Evolutionary conservation across 2,329 filamentous ascomycete genomes (phyloP), one percentile per base, ranked within the genome.

Genomic region (Ambrosiella xylebori): DNA sequence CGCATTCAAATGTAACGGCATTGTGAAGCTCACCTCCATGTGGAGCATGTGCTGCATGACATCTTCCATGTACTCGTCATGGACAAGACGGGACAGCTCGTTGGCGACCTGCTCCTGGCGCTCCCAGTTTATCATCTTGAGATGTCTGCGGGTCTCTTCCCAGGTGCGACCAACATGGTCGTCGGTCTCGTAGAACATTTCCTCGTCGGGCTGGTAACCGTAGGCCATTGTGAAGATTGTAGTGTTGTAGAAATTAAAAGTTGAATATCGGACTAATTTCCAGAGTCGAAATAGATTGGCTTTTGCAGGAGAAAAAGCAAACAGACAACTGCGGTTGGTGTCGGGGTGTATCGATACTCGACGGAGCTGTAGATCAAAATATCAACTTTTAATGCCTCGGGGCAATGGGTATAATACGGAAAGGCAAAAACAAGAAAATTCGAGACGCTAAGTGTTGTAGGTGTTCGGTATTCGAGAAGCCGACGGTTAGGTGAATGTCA

Each of bases 51-150:
- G 91, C 67, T 85, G 80, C 73, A 97, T 82, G 68, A 96, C 85
- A 69, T 97, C 91, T 70, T 95, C 88, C 65, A 94, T 80, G 68
- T 97, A 95, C 73, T 96, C 89, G 58, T 95, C 88, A 61, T 82
- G 84, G 54, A 89, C 88, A 64, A 86, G 75, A 64, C 84, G 82
- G 51, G 90, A 96, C 63, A 97, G 80, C 69, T 97, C 88, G 67
- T 89, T 86, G 61, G 85, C 89, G 65, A 97, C 85, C 64, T 85
- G 84, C 67, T 91, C 87, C 71, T 96, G 91, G 66, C 84, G 82
- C 72, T 91, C 82, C 67, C 86, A 82, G 61, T 86, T 85, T 65
- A 93, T 74, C 67, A 88, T 80, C 71, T 85, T 88, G 64, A 84
- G 81, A 61, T 87, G 83, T 65, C 93, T 86, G 67, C 85, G 82